These are phyloP conservation scores for Clavispora phyllophila DNA, from an alignment of 805 yeast genomes.

Conservation along the genomic window DNA sequence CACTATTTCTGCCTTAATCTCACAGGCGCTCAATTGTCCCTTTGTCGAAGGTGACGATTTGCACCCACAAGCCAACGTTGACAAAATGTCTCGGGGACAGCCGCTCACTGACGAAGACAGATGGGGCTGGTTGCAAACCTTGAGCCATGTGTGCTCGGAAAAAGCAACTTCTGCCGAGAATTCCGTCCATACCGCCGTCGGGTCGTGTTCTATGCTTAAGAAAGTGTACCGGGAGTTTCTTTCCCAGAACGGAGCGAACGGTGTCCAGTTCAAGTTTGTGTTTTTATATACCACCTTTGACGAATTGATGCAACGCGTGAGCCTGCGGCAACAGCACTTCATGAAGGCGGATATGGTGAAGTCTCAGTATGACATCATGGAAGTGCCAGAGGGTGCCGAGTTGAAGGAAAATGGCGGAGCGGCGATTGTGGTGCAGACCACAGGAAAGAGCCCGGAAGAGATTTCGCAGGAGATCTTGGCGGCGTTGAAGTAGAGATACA, in stretches of 20 bases:
- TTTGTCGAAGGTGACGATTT: slow-evolving; percentile 83
- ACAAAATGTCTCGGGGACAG: slow-evolving; percentile 75
- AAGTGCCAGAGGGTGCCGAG: slow-evolving; percentile 53
- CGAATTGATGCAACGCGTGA: slow-evolving; percentile 57
- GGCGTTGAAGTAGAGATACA: neutral
- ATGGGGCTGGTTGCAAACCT: slow-evolving; percentile 75
- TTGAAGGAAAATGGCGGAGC: slow-evolving; percentile 34
- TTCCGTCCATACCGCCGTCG: slow-evolving; percentile 39
- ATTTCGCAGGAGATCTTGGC: slow-evolving; percentile 13
- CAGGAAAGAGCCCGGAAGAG: slow-evolving; percentile 23
- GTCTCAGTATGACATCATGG: slow-evolving; percentile 71
- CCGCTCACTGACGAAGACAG: slow-evolving; percentile 89
- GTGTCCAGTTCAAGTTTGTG: slow-evolving; percentile 49
- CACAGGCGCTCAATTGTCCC: slow-evolving; percentile 42
- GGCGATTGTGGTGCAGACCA: slow-evolving; percentile 30
- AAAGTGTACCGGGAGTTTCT: slow-evolving; percentile 63
- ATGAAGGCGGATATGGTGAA: slow-evolving; percentile 85
- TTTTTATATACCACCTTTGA: slow-evolving; percentile 63
- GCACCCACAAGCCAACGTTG: slow-evolving; percentile 67
- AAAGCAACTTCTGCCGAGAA: slow-evolving; percentile 23
- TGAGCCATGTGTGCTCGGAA: slow-evolving; percentile 41
- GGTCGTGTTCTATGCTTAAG: slow-evolving; percentile 85
- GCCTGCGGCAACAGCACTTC: slow-evolving; percentile 66
- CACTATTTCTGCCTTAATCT: slow-evolving; percentile 58
- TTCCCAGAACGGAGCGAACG: slow-evolving; percentile 25